Percentiles rank a stretch among this genome's conserved stretches.
Conservation (phyloP, 768 basidiomycete species). For the Sporobolomyces pararoseus region DNA sequence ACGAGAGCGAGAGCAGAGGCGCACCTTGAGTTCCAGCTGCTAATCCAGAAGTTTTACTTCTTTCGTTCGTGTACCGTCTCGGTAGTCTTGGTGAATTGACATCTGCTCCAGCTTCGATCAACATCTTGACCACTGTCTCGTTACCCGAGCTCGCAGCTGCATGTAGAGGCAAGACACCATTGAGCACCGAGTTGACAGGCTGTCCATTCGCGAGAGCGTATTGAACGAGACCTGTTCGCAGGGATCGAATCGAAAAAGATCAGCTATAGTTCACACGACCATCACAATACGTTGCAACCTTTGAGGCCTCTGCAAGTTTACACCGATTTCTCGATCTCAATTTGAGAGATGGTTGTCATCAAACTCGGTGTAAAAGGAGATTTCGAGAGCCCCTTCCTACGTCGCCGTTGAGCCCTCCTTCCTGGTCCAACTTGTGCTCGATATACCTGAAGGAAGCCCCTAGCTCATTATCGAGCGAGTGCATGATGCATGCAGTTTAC, state of each 20-base stretch:
- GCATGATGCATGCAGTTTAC: background rate
- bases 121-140: constrained; percentile 75
- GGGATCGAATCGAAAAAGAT: constrained; percentile 1
- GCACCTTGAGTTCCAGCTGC: constrained; percentile 57
- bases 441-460: no score
- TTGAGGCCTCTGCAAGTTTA: no score
- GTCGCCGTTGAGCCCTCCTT: no score
- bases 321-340: no score
- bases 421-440: no score
- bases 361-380: no score
- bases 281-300: no score
- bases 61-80: constrained; percentile 51
- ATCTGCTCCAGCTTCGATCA: constrained; percentile 93
- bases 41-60: constrained; percentile 45
- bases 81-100: constrained; percentile 77
- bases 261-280: background rate
- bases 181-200: constrained; percentile 90
- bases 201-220: constrained; percentile 92
- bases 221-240: constrained; percentile 69
- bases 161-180: constrained; percentile 94
- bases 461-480: no score
- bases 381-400: no score
- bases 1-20: background rate
- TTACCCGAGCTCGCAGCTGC: constrained; percentile 89
- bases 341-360: no score